Evolutionary conservation across 257 asterid species (phyloP), one percentile per base, ranked within the genome.

Genomic region (Prunella vulgaris): DNA sequence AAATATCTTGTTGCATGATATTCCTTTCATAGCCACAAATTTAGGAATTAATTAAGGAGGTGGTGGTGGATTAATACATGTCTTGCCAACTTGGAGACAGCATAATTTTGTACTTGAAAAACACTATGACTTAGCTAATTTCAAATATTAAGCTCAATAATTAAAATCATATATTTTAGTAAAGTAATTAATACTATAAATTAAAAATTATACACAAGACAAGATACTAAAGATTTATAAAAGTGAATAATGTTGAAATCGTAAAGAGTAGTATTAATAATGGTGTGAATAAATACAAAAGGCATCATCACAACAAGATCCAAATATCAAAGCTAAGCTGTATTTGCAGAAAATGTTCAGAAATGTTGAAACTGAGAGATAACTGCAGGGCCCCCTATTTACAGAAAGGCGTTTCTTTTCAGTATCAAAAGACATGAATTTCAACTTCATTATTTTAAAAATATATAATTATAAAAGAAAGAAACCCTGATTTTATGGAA

Each of bases 291-390:
- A 20, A 63, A 22, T 54, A 68, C 59, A 68, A 68, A 62, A 17
- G 28, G 40, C 68, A 74, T 57, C 32, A 69, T 65, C 62, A 59
- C 56, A 70, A 58, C 35, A 57, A 60, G 56, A 70, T 74, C 76
- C 74, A 78, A 66, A 66, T 65, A 76, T 74, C 75, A 74, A 78
- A 74, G 56, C 69, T 63, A 68, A 68, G 73, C 76, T 74, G 77
- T 69, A 62, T 24, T 64, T 65, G 67, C 74, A 72, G 70, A 72
- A 61, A 21, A 70, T 69, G 75, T 49, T 73, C 66, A 76, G 81
- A 69, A 73, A 62, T 68, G 78, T 58, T 77, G 78, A 79, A 80
- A 68, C 76, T 80, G 74, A 72, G 77, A 62, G 44, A 70, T 9
- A 60, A 51, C 60, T 17, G 66, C 28, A 35, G 76, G 79, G 75